A percentile compares a stretch with the other conserved stretches of the same genome.
phyloP scores from a whole-genome alignment of 2,329 filamentous ascomycete genomes.

The Aplosporella prunicola region DNA sequence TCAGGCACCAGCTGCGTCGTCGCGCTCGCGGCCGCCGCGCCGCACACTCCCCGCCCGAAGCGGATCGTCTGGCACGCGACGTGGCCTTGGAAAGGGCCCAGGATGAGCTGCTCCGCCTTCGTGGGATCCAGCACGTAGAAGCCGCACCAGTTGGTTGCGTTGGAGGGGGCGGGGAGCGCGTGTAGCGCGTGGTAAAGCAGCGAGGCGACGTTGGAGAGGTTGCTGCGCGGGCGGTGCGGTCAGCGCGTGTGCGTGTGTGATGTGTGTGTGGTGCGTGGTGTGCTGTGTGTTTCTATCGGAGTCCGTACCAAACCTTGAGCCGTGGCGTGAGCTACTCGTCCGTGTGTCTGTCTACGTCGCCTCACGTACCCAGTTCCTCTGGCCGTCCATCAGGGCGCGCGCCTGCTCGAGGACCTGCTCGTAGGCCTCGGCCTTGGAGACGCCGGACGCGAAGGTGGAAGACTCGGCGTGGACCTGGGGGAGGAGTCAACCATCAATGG shows the following conservation, averaged over 20 bases:
- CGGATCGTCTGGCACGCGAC: slow-evolving; percentile 67
- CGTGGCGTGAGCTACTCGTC: slow-evolving; percentile 1
- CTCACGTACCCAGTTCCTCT: slow-evolving; percentile 65
- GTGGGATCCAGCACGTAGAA: slow-evolving; percentile 61
- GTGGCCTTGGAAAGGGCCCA: slow-evolving; percentile 73
- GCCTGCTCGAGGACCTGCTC: slow-evolving; percentile 64
- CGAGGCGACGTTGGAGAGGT: slow-evolving; percentile 65
- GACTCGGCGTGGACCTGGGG: slow-evolving; percentile 64
- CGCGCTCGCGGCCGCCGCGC: slow-evolving; percentile 51
- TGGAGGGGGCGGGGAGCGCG: slow-evolving; percentile 57
- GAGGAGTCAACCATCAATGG: not conserved
- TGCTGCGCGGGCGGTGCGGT: slow-evolving; percentile 39
- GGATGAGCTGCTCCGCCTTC: slow-evolving; percentile 49
- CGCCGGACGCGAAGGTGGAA: slow-evolving; percentile 57
- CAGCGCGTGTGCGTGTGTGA: slow-evolving; percentile 1
- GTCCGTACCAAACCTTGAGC: slow-evolving; percentile 11
- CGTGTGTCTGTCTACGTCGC: not conserved
- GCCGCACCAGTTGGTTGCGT: slow-evolving; percentile 68
- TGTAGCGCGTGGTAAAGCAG: slow-evolving; percentile 73
- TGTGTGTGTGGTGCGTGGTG: not conserved
- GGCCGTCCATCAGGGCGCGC: slow-evolving; percentile 57
- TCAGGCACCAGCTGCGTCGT: slow-evolving; percentile 57
- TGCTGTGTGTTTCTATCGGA: not conserved
- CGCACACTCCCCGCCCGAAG: slow-evolving; percentile 68
- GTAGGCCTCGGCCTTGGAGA: slow-evolving; percentile 65